A percentile compares a stretch with the other conserved stretches of the same genome.
Evolutionary conservation across 2,329 filamentous ascomycete genomes (phyloP).

Genomic region (Cephalotrichum gorgonifer): DNA sequence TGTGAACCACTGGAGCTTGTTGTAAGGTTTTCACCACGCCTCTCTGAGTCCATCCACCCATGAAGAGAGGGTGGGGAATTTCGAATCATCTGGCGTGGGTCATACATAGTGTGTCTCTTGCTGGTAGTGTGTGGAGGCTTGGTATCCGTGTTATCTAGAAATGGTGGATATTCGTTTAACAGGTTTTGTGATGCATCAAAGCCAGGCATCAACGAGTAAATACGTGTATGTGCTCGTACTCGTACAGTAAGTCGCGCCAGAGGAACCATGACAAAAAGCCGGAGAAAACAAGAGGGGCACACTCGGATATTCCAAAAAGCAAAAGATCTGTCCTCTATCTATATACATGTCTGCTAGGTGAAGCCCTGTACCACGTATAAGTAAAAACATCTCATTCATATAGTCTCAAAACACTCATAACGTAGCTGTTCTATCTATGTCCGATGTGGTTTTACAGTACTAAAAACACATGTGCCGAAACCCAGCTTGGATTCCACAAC

Average conservation of each 20-base stretch:
- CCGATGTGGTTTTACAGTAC: neutral
- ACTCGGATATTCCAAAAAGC: neutral
- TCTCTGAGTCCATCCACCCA: neutral
- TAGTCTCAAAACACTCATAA: neutral
- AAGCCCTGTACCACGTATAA: neutral
- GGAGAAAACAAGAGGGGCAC: neutral
- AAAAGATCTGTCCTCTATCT: too few relatives aligned
- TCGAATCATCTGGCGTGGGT: too few relatives aligned
- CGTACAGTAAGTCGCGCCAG: too few relatives aligned
- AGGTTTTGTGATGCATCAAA: too few relatives aligned
- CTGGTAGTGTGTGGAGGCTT: neutral
- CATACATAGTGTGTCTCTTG: neutral
- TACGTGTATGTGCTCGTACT: too few relatives aligned
- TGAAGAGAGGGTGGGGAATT: neutral
- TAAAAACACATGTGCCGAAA: neutral
- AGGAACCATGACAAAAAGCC: too few relatives aligned
- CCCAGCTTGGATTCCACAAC: neutral
- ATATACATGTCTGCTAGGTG: neutral
- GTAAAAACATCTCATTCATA: neutral
- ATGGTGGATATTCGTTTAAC: too few relatives aligned
- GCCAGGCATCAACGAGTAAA: too few relatives aligned
- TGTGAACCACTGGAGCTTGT: neutral
- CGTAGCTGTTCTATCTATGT: neutral
- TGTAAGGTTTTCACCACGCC: neutral
- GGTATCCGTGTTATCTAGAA: too few relatives aligned